Base-by-base conservation (phyloP, 192 early-diverging fungal species). In the Phlyctochytrium bullatum region DNA sequence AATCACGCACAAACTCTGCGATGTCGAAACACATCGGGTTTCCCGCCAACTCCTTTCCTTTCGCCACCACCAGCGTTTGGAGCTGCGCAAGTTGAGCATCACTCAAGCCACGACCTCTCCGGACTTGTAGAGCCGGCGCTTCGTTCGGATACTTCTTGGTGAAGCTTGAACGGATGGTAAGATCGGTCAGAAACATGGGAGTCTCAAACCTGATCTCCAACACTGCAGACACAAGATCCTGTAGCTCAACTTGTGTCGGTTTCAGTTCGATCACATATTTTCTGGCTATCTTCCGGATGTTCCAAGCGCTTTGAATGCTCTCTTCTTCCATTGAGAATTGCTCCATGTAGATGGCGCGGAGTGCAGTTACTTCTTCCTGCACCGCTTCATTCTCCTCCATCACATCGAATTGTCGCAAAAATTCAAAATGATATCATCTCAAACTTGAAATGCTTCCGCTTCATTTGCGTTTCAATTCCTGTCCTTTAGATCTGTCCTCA, bases 21-120 rank as follows among this genome's bases (percentile, higher is more conserved):
- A 78, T 64, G 30, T 75, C 73, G 40, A 53, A 78, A 3, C 62
- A 71, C 64, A 65, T 27, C 17, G 51, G 64, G 20, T 36, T 34
- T 16, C 36, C 28, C 17, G 57, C 54, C 29, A 62, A 24, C 10
- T 34, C n/a, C 31, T 54, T 34, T n/a, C 54, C 50, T 59, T 20
- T 52, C 51, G 24, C 27, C 20, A n/a, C n/a, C 10, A 69, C 23
- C 17, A 50, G 24, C 24, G 70, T 32, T 17, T 17, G 61, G 50
- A 80, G 58, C 27, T 66, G 59, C 32, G 34, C 51, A 2, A 80
- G 4, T 33, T 80, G 78, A 0, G 53, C 52, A 40, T 80, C 78
- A 2, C 66, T 59, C 27, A 76, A 17, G 10, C 77, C 76, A 23
- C 20, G 47, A 2, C 65, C 62, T 34, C 57, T 62, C 2, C 29